Percentiles rank a stretch among this genome's conserved stretches.
phyloP scores from a whole-genome alignment of 345 rosid genomes.

The Citrus unshiu region DNA sequence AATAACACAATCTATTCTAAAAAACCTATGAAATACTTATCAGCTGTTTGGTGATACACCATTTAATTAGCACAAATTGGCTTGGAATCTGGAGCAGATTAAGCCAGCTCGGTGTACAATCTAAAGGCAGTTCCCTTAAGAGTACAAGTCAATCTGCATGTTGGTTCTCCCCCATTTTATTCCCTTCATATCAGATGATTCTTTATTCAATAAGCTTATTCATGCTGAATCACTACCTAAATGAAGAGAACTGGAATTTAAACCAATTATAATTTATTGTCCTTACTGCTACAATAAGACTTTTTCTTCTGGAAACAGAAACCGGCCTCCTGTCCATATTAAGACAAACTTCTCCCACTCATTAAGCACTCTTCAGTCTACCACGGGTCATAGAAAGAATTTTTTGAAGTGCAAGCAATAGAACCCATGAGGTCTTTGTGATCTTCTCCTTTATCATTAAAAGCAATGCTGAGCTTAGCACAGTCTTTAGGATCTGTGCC shows the following conservation, averaged over 20 bases:
- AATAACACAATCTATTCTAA: background rate
- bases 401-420: slow-evolving; percentile 62
- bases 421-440: slow-evolving; percentile 70
- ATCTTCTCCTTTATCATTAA: slow-evolving; percentile 96
- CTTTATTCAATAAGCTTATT: background rate
- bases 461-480: slow-evolving; percentile 87
- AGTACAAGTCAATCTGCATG: background rate
- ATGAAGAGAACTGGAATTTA: background rate
- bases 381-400: slow-evolving; percentile 34
- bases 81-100: background rate
- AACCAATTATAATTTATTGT: background rate
- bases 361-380: slow-evolving; percentile 42
- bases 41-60: background rate
- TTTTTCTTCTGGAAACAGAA: background rate
- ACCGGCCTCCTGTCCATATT: background rate
- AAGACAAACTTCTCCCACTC: background rate
- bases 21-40: background rate
- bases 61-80: background rate
- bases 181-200: background rate
- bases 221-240: background rate
- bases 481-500: slow-evolving; percentile 94
- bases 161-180: background rate
- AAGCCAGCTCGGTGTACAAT: background rate
- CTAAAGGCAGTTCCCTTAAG: background rate
- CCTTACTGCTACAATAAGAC: background rate